Evolutionary conservation across 345 rosid species (phyloP).

Genomic region (Salix arbutifolia): DNA sequence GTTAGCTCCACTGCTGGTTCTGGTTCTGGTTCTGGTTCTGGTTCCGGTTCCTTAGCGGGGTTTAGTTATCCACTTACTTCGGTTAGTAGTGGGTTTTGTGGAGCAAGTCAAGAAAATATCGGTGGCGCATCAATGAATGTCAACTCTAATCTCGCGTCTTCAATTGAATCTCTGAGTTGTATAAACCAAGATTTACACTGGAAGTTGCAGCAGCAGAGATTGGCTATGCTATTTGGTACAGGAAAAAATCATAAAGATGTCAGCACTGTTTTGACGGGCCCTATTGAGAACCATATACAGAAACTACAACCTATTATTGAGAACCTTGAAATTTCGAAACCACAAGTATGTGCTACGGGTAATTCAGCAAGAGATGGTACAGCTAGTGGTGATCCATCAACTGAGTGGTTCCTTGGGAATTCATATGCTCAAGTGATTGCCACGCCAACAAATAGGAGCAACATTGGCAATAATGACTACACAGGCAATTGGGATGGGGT

Average conservation of each 20-base stretch:
- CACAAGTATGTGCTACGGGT: conserved; percentile 17
- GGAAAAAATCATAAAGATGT: conserved; percentile 35
- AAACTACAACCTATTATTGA: conserved; percentile 59
- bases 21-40: conserved; percentile 7
- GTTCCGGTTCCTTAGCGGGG: conserved; percentile 39
- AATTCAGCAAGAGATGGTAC: conserved; percentile 35
- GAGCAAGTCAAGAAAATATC: conserved; percentile 38
- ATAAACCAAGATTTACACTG: conserved; percentile 91
- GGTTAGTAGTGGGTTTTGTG: conserved; percentile 24
- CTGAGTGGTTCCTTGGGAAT: conserved; percentile 71
- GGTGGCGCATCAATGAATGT: conserved; percentile 46
- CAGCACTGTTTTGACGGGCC: conserved; percentile 21
- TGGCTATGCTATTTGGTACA: conserved; percentile 52
- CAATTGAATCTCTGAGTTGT: conserved; percentile 81
- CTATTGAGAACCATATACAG: conserved; percentile 34
- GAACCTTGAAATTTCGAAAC: conserved; percentile 48
- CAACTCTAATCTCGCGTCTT: conserved; percentile 62
- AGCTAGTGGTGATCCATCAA: conserved; percentile 32
- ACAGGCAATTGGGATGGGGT: conserved; percentile 34
- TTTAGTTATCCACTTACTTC: conserved; percentile 42
- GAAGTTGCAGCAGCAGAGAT: conserved; percentile 87
- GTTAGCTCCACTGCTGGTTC: conserved; percentile 18
- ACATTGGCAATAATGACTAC: conserved; percentile 26
- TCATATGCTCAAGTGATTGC: conserved; percentile 39
- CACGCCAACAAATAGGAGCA: conserved; percentile 34